phyloP scores from a whole-genome alignment of 352 stramenopile genomes.

The Phytophthora quininea region DNA sequence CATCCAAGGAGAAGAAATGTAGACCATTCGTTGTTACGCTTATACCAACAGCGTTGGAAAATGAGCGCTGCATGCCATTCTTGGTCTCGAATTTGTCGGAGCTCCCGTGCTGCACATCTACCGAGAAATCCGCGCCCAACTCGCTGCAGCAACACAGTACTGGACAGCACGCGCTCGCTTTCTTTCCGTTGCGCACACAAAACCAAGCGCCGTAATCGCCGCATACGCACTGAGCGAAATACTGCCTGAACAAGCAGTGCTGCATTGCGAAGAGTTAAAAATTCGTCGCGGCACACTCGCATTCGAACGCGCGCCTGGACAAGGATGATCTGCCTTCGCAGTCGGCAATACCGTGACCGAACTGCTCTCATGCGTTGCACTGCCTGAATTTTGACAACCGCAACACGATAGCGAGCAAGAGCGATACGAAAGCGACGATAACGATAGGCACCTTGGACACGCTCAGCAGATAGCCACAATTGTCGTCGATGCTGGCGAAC shows the following conservation, averaged over 20 bases:
- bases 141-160: constrained; percentile 53
- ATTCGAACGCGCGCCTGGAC: constrained; percentile 67
- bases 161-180: constrained; percentile 50
- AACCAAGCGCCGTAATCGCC: constrained; percentile 61
- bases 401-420: constrained; percentile 56
- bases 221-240: constrained; percentile 55
- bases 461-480: constrained; percentile 62
- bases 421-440: constrained; percentile 59
- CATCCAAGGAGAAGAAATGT: constrained; percentile 84
- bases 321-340: constrained; percentile 50
- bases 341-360: constrained; percentile 30
- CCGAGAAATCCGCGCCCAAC: constrained; percentile 63
- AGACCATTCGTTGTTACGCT: constrained; percentile 82
- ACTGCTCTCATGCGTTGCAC: constrained; percentile 56
- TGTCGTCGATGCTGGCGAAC: constrained; percentile 60
- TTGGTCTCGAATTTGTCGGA: constrained; percentile 37
- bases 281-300: constrained; percentile 48
- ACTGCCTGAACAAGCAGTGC: constrained; percentile 62
- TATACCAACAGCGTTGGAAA: constrained; percentile 83
- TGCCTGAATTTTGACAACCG: constrained; percentile 67
- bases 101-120: constrained; percentile 29
- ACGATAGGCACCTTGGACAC: constrained; percentile 63
- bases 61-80: constrained; percentile 69
- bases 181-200: constrained; percentile 56
- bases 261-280: constrained; percentile 47